Conservation (phyloP, 768 basidiomycete genomes). For the Phanerochaete carnosa region DNA sequence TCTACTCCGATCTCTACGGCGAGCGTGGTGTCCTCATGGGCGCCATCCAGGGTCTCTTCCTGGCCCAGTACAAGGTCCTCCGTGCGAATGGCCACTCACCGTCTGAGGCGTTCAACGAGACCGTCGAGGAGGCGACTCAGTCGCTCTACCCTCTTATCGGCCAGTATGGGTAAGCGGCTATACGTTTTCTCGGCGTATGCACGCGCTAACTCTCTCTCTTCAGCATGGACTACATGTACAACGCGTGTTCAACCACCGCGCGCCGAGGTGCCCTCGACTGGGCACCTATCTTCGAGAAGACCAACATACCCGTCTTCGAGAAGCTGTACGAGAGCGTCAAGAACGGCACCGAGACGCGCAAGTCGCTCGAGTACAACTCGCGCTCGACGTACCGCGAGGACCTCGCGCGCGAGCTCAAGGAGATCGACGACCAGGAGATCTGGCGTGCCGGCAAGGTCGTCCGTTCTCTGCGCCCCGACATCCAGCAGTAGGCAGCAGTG, state of each 20-base stretch:
- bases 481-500: slow-evolving; percentile 45
- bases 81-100: slow-evolving; percentile 95
- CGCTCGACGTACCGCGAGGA: slow-evolving; percentile 90
- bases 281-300: slow-evolving; percentile 95
- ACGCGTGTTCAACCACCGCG: slow-evolving; percentile 98
- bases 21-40: slow-evolving; percentile 99
- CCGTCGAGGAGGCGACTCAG: slow-evolving; percentile 99
- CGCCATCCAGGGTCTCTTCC: slow-evolving; percentile 97
- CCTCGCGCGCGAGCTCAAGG: slow-evolving; percentile 86
- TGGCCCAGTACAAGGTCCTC: slow-evolving; percentile 97
- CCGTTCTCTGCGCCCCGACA: slow-evolving; percentile 82
- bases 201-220: neutral
- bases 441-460: slow-evolving; percentile 97
- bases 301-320: slow-evolving; percentile 94
- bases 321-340: slow-evolving; percentile 91
- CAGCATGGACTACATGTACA: slow-evolving; percentile 99
- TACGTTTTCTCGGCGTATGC: neutral
- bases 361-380: slow-evolving; percentile 94
- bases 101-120: slow-evolving; percentile 99
- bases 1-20: slow-evolving; percentile 98
- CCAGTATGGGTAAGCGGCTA: slow-evolving; percentile 69
- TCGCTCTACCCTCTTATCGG: slow-evolving; percentile 97
- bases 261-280: slow-evolving; percentile 99
- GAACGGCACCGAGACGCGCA: slow-evolving; percentile 96
- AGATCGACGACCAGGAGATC: slow-evolving; percentile 98